These are phyloP conservation scores for Amauroascus verrucosus DNA, from an alignment of 2,329 filamentous ascomycete genomes.

Conservation along the genomic window DNA sequence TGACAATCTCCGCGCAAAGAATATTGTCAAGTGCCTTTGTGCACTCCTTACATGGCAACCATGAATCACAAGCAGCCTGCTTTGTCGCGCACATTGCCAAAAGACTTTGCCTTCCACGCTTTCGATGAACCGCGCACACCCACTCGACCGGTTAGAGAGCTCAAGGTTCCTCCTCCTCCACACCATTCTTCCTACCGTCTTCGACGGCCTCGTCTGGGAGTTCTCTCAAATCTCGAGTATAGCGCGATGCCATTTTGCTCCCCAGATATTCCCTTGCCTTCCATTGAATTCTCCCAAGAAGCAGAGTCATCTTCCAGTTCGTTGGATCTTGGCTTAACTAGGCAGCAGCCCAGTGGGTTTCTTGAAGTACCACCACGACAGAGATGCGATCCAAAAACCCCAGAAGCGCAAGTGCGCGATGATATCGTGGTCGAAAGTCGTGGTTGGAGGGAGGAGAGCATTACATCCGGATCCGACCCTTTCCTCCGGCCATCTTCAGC, in stretches of 20 bases:
- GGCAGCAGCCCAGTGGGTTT: conserved; percentile 25
- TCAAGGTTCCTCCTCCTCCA: conserved; percentile 36
- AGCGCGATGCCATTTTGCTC: conserved; percentile 27
- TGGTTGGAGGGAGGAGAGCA: conserved; percentile 27
- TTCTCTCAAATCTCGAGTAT: conserved; percentile 25
- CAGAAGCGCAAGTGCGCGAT: conserved; percentile 37
- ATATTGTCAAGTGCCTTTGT: background rate
- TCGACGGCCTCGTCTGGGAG: conserved; percentile 32
- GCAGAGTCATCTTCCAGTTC: conserved; percentile 6
- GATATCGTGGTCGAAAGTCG: conserved; percentile 26
- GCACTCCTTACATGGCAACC: conserved; percentile 8
- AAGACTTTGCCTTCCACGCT: conserved; percentile 38
- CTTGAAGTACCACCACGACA: conserved; percentile 33
- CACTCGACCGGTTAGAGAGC: conserved; percentile 30
- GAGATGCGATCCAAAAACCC: conserved; percentile 34
- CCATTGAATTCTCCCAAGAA: conserved; percentile 31
- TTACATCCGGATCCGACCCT: conserved; percentile 30
- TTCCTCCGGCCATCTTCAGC: conserved; percentile 49
- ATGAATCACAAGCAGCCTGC: conserved; percentile 33
- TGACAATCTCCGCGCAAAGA: background rate
- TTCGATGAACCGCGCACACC: conserved; percentile 33
- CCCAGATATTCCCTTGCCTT: conserved; percentile 35
- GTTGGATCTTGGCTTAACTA: conserved; percentile 15
- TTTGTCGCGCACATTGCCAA: conserved; percentile 38
- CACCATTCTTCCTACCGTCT: conserved; percentile 36